Evolutionary conservation across 2,329 filamentous ascomycete genomes (phyloP).

Genomic region (Alternaria incomplexa): DNA sequence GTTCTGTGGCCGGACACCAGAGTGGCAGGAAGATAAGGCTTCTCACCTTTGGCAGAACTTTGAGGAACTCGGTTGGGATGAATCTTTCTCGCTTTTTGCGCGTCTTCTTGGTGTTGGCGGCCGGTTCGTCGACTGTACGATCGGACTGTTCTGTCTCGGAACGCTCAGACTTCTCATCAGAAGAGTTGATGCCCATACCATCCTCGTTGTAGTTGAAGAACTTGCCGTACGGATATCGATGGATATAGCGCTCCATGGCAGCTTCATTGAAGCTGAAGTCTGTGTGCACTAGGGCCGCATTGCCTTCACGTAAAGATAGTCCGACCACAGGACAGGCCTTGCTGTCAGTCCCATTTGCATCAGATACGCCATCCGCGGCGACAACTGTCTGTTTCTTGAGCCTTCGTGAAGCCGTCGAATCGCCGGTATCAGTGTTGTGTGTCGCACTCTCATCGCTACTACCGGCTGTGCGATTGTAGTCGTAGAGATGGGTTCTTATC

Average conservation of each 20-base stretch:
- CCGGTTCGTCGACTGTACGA: conserved; percentile 20
- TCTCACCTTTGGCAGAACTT: conserved; percentile 41
- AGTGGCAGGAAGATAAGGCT: conserved; percentile 47
- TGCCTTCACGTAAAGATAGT: conserved; percentile 27
- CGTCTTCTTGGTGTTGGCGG: conserved; percentile 13
- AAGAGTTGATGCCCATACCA: conserved; percentile 38
- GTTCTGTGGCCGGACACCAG: conserved; percentile 42
- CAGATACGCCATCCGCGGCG: conserved; percentile 1
- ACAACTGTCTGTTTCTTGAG: conserved; percentile 17
- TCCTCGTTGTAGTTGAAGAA: conserved; percentile 46
- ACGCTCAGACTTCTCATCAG: conserved; percentile 39
- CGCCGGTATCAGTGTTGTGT: conserved; percentile 40
- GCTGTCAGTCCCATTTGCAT: conserved; percentile 18
- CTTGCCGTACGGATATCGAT: conserved; percentile 41
- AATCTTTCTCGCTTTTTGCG: conserved; percentile 38
- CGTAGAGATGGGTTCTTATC: conserved; percentile 32
- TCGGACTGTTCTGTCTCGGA: conserved; percentile 40
- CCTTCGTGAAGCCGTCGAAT: conserved; percentile 27
- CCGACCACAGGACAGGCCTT: conserved; percentile 35
- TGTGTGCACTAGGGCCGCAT: conserved; percentile 26
- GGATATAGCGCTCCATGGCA: conserved; percentile 44
- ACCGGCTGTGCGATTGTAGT: conserved; percentile 16
- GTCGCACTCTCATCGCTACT: conserved; percentile 39
- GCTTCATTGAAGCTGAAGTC: conserved; percentile 41
- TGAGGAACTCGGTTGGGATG: conserved; percentile 41